phyloP scores from a whole-genome alignment of 2,329 filamentous ascomycete genomes.

The Geosmithia flava region DNA sequence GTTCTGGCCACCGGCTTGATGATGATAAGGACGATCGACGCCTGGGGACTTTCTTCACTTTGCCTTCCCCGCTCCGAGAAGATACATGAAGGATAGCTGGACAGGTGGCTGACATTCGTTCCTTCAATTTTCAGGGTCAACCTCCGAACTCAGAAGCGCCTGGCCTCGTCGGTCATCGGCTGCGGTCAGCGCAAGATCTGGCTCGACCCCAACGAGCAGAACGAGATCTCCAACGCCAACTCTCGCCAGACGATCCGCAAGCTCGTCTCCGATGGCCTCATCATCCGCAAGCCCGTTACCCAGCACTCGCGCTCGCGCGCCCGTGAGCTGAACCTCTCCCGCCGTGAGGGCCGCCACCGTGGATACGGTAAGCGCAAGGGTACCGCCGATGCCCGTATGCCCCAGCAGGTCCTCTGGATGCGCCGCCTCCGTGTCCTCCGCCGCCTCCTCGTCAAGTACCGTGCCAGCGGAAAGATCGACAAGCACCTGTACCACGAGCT shows the following conservation, averaged over 20 bases:
- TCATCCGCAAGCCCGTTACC: constrained; percentile 99
- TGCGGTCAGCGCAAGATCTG: constrained; percentile 99
- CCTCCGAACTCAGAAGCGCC: constrained; percentile 99
- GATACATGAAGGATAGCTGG: background rate
- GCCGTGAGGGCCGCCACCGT: constrained; percentile 93
- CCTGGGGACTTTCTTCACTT: background rate
- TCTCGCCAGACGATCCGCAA: constrained; percentile 99
- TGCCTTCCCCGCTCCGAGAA: background rate
- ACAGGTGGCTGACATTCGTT: background rate
- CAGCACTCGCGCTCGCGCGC: constrained; percentile 98
- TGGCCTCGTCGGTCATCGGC: constrained; percentile 96
- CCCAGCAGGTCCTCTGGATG: constrained; percentile 98
- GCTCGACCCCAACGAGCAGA: constrained; percentile 99
- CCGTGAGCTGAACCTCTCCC: constrained; percentile 86
- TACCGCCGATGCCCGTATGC: constrained; percentile 99
- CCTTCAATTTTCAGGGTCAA: constrained; percentile 69
- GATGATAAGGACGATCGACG: background rate
- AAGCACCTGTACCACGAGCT: constrained; percentile 99
- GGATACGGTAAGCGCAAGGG: constrained; percentile 99
- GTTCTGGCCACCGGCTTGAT: background rate
- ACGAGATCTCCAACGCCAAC: constrained; percentile 99
- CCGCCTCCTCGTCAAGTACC: constrained; percentile 98
- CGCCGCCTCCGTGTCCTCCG: constrained; percentile 98
- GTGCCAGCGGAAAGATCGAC: constrained; percentile 99
- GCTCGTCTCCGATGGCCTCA: constrained; percentile 98